Conservation (phyloP, 2,329 filamentous ascomycete genomes). For the Arthrinium puccinioides region DNA sequence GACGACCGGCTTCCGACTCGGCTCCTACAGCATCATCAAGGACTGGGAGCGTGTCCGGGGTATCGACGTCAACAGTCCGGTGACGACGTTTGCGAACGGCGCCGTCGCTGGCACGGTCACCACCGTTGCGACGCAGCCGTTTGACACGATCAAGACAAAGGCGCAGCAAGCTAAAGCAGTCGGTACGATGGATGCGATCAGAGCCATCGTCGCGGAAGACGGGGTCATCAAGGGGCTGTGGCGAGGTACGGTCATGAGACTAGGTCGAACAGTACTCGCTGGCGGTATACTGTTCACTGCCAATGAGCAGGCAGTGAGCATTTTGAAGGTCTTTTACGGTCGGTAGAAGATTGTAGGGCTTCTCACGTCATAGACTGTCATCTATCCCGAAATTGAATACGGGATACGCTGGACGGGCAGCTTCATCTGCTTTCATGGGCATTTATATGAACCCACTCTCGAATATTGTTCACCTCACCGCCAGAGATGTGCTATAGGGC, state of each 20-base stretch:
- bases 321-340: constrained; percentile 16
- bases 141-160: constrained; percentile 54
- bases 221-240: constrained; percentile 50
- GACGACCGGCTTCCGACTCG: constrained; percentile 55
- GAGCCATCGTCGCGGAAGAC: constrained; percentile 45
- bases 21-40: constrained; percentile 56
- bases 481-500: too few species aligned
- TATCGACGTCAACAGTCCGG: constrained; percentile 22
- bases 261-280: constrained; percentile 49
- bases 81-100: constrained; percentile 31
- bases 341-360: too few species aligned
- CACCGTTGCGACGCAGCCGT: constrained; percentile 48
- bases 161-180: constrained; percentile 49
- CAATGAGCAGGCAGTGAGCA: constrained; percentile 22
- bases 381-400: too few species aligned
- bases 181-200: constrained; percentile 45
- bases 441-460: too few species aligned
- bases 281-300: constrained; percentile 25
- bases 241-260: constrained; percentile 57
- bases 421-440: too few species aligned
- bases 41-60: constrained; percentile 29
- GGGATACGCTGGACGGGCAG: too few species aligned
- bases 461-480: too few species aligned
- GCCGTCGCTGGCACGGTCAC: constrained; percentile 30
- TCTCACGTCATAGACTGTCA: too few species aligned